Evolutionary conservation across 2,329 filamentous ascomycete genomes (phyloP).

Genomic region (Dothideomycetes sp.): DNA sequence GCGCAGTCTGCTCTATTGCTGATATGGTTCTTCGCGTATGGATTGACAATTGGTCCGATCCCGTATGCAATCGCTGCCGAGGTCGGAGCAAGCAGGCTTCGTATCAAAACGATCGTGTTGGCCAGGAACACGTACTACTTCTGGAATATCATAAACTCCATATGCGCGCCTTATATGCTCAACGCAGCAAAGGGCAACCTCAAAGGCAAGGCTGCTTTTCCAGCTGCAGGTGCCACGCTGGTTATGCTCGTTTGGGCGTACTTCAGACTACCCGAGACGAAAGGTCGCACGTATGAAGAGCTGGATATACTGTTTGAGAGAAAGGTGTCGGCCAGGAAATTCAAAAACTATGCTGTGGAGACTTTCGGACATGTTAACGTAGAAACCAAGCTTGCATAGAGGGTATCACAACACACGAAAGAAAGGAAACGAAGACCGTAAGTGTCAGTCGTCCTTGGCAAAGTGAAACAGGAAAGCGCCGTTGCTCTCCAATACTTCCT

Average conservation of each 20-base stretch:
- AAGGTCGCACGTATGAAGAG: conserved; percentile 30
- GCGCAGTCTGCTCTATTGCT: conserved; percentile 29
- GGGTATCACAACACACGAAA: no score
- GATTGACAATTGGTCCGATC: conserved; percentile 26
- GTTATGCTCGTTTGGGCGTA: conserved; percentile 26
- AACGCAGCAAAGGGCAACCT: conserved; percentile 30
- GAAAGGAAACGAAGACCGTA: no score
- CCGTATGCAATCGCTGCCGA: conserved; percentile 29
- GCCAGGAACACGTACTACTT: conserved; percentile 29
- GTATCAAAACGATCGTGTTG: conserved; percentile 26
- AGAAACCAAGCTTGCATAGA: no score
- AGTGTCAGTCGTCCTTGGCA: no score
- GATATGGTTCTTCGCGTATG: conserved; percentile 25
- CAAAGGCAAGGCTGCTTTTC: conserved; percentile 30
- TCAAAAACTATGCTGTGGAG: no score
- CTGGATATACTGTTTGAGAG: conserved; percentile 31
- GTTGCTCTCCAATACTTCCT: no score
- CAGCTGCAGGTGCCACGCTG: conserved; percentile 26
- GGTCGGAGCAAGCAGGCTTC: conserved; percentile 25
- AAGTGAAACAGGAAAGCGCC: no score
- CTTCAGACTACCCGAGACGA: conserved; percentile 29
- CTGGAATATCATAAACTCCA: conserved; percentile 28
- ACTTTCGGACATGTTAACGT: no score
- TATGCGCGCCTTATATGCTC: conserved; percentile 30
- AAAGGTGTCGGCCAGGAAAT: conserved; percentile 23